These are phyloP conservation scores for Entamoeba dispar DNA, from an alignment of 208 protist genomes.

Conservation along the genomic window DNA sequence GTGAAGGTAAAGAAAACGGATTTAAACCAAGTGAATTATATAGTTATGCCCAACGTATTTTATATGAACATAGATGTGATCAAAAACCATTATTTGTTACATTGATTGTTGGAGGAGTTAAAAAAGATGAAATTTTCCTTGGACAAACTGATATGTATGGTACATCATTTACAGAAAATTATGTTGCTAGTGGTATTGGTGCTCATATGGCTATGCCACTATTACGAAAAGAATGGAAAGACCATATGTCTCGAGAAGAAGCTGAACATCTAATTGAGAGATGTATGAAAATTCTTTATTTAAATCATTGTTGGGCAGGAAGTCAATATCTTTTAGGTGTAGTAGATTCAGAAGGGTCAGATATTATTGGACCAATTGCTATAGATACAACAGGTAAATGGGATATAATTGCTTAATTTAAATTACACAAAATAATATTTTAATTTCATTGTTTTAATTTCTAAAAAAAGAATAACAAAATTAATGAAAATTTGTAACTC, in stretches of 20 bases:
- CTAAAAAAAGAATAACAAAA: too few species aligned
- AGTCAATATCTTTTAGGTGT: not conserved
- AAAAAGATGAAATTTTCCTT: conserved; percentile 45
- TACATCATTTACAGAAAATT: conserved; percentile 64
- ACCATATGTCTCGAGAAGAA: conserved; percentile 52
- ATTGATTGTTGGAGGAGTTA: conserved; percentile 63
- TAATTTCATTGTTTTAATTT: too few species aligned
- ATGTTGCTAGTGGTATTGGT: conserved; percentile 71
- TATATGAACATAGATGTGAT: conserved; percentile 72
- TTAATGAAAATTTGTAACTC: too few species aligned
- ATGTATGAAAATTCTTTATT: conserved; percentile 41
- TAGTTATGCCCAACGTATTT: not conserved
- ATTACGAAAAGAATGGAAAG: conserved; percentile 48
- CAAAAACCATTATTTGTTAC: conserved; percentile 76
- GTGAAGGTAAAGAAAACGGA: not conserved
- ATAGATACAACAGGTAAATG: not conserved
- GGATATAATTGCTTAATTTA: not conserved
- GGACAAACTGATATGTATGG: conserved; percentile 72
- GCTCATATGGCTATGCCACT: conserved; percentile 71
- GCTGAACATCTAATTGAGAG: conserved; percentile 58
- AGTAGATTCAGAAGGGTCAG: not conserved
- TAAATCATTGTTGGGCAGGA: not conserved
- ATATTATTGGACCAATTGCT: not conserved
- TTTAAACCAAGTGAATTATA: not conserved
- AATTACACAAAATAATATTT: too few species aligned